phyloP scores from a whole-genome alignment of 2,329 filamentous ascomycete species.

The Ophiostoma sp. region DNA sequence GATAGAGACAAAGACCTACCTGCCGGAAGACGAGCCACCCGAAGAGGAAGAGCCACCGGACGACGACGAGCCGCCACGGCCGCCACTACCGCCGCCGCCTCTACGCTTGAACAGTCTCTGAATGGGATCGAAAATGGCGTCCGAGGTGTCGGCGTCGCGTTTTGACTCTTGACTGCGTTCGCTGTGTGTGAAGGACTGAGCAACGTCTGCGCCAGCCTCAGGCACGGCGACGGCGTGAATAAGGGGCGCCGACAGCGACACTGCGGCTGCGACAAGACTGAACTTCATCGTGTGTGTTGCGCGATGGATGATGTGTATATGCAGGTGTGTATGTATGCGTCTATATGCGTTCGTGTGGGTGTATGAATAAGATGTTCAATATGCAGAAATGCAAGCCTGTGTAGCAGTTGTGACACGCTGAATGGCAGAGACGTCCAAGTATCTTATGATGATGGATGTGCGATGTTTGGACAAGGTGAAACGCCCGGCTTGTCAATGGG shows the following conservation, averaged over 20 bases:
- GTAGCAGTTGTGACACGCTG: no score
- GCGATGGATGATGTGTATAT: neutral
- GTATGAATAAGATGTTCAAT: no score
- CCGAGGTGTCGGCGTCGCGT: slow-evolving; percentile 11
- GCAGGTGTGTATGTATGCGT: neutral
- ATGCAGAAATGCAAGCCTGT: no score
- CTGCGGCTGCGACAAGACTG: slow-evolving; percentile 14
- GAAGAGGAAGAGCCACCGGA: slow-evolving; percentile 24
- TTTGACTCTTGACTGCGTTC: neutral
- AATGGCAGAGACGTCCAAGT: neutral
- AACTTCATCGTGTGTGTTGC: slow-evolving; percentile 24
- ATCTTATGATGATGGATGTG: neutral
- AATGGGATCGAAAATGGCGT: slow-evolving; percentile 18
- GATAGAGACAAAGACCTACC: slow-evolving; percentile 11
- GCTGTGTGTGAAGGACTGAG: neutral
- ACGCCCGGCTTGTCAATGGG: neutral
- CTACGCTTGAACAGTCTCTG: slow-evolving; percentile 51
- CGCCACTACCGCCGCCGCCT: slow-evolving; percentile 47
- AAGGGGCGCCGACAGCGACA: slow-evolving; percentile 22
- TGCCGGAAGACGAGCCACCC: slow-evolving; percentile 12
- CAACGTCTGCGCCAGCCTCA: slow-evolving; percentile 11
- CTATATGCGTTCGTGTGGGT: neutral
- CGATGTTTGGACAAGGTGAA: neutral
- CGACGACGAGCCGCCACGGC: slow-evolving; percentile 25
- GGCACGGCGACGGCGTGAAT: slow-evolving; percentile 29